Conservation (phyloP, 1,284 basidiomycete genomes). For the Ustilago bromivora region DNA sequence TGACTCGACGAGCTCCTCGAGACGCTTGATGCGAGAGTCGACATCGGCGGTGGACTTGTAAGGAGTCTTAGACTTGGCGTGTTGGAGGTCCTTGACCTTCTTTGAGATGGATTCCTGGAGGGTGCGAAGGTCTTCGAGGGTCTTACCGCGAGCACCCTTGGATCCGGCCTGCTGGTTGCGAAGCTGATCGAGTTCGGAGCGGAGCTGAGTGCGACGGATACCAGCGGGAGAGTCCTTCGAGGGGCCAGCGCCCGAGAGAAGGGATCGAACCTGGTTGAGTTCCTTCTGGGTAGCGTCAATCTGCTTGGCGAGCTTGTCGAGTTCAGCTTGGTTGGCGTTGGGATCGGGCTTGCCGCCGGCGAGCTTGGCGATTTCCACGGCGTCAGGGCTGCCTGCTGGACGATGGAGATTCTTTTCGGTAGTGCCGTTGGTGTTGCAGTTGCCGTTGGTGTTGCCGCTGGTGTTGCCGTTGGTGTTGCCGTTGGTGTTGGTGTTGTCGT, state of each 20-base stretch:
- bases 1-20: constrained; percentile 87
- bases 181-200: constrained; percentile 83
- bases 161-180: constrained; percentile 83
- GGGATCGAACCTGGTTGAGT: constrained; percentile 78
- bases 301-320: constrained; percentile 63
- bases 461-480: constrained; percentile 16
- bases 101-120: constrained; percentile 84
- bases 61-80: constrained; percentile 82
- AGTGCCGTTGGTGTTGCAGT: constrained; percentile 16
- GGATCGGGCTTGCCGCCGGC: constrained; percentile 66
- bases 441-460: background rate
- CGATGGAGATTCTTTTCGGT: constrained; percentile 39
- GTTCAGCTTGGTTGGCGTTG: constrained; percentile 60
- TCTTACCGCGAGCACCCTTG: constrained; percentile 82
- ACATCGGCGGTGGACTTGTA: constrained; percentile 90
- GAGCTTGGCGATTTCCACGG: constrained; percentile 64
- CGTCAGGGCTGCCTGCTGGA: constrained; percentile 47
- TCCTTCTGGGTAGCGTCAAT: constrained; percentile 64
- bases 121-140: constrained; percentile 84
- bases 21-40: constrained; percentile 80
- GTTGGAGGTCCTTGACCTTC: constrained; percentile 92
- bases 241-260: constrained; percentile 70
- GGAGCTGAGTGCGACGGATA: constrained; percentile 81
- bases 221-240: constrained; percentile 72
- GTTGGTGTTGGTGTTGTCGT: background rate